Evolutionary conservation across 1,284 basidiomycete species (phyloP), one percentile per base, ranked within the genome.

Genomic region (Trametes sp.): DNA sequence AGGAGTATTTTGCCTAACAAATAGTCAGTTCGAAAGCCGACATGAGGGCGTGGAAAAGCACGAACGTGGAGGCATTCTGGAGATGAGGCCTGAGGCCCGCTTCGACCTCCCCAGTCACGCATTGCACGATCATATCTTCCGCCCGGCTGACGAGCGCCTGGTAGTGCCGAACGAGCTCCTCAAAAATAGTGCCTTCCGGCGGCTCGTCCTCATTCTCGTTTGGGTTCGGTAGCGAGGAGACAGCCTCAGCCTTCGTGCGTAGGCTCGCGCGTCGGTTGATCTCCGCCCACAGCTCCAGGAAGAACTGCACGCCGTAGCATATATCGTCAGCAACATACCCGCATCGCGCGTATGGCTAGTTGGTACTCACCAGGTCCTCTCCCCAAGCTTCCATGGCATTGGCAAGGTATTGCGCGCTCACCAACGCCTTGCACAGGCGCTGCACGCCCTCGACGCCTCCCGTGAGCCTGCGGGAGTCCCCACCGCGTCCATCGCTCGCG

Each of bases 251-350:
- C 63, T 80, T 80, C 42, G 78, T 77, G 33, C 87, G 84, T n/a
- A 92, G 77, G 29, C 80, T 78, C 2, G 83, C 78, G 44, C 82
- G 81, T 50, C 77, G 81, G 67, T 86, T 84, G 67, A 97, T 90
- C 70, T 95, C 92, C 6, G 86, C 80, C 87, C 91, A 94, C 45
- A 98, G 78, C 74, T 95, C 93, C 11, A 97, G 79, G 80, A 96
- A 97, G 78, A 95, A 95, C 93, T 96, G 70, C 14, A 21, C 2
- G 4, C 24, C n/a, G 3, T 31, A 45, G 31, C 55, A 24, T 19
- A 16, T 3, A 50, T 1, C 51, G 14, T 45, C 13, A 56, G 28
- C 29, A 28, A 11, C 4, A 14, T 5, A 2, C 19, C 8, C 2
- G 14, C 4, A 4, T n/a, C 16, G 13, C 2, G n/a, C 11, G 46